Evolutionary conservation across 805 yeast species (phyloP).

Genomic region (Limtongozyma cylindracea): DNA sequence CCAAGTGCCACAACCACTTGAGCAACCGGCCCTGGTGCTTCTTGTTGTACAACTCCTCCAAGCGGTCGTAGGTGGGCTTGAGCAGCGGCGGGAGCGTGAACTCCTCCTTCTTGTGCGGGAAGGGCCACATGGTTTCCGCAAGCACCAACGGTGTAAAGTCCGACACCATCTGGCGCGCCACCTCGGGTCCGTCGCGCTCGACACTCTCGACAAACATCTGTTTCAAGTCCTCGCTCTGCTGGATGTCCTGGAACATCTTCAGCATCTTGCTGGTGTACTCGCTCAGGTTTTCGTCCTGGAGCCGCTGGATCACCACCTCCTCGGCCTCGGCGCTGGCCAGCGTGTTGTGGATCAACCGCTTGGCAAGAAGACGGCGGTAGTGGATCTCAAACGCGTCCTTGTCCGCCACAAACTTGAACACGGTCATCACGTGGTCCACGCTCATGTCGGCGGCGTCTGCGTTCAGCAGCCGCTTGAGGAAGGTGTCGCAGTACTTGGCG

Average conservation of each 20-base stretch:
- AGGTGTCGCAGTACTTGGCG: constrained; percentile 70
- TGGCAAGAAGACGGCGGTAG: constrained; percentile 74
- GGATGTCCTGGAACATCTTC: constrained; percentile 88
- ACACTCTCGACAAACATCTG: too few relatives aligned
- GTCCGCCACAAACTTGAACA: constrained; percentile 75
- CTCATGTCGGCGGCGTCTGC: constrained; percentile 50
- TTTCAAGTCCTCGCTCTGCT: constrained; percentile 57
- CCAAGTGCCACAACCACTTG: constrained; percentile 90
- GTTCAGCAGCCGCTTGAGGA: constrained; percentile 53
- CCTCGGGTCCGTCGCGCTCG: too few relatives aligned
- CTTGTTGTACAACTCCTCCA: constrained; percentile 40
- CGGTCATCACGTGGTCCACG: constrained; percentile 63
- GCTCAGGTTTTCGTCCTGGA: constrained; percentile 72
- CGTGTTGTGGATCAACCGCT: constrained; percentile 68
- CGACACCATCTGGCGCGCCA: constrained; percentile 12
- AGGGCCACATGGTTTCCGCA: constrained; percentile 83
- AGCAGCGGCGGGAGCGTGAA: constrained; percentile 36
- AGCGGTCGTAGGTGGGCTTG: constrained; percentile 32
- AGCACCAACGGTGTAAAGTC: constrained; percentile 52
- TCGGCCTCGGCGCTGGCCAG: constrained; percentile 73
- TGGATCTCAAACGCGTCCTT: constrained; percentile 88
- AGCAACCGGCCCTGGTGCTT: constrained; percentile 75
- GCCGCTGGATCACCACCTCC: constrained; percentile 57
- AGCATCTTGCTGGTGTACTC: constrained; percentile 89
- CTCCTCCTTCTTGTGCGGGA: constrained; percentile 16